Evolutionary conservation across 306 rosid genomes (phyloP).

Genomic region (Quercus robur): DNA sequence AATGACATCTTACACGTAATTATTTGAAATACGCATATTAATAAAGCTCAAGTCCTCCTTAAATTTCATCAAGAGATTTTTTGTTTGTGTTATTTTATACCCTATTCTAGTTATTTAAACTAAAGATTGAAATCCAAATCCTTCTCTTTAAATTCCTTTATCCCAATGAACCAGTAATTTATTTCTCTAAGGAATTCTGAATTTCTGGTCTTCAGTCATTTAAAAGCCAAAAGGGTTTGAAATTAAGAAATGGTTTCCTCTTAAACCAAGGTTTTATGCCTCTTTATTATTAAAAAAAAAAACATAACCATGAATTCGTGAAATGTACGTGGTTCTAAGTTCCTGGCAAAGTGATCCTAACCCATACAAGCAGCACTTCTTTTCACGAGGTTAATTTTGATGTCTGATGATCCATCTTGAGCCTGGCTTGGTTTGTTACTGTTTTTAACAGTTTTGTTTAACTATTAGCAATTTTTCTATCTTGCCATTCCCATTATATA

Average conservation of each 20-base stretch:
- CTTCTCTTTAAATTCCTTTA: no score
- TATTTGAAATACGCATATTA: no score
- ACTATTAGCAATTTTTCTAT: no score
- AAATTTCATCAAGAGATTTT: no score
- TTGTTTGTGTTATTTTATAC: no score
- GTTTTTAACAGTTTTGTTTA: no score
- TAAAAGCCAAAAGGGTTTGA: background rate
- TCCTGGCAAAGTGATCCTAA: background rate
- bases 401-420: background rate
- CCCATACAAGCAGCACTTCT: background rate
- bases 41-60: no score
- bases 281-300: background rate
- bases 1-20: no score
- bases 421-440: no score
- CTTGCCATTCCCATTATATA: background rate
- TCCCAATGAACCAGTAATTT: background rate
- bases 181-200: background rate
- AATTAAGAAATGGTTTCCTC: background rate
- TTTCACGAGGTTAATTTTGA: background rate
- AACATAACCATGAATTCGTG: background rate
- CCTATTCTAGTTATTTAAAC: no score
- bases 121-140: no score
- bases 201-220: background rate
- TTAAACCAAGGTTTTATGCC: background rate
- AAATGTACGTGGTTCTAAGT: background rate